phyloP scores from a whole-genome alignment of 345 rosid species.

The Salix dunnii region DNA sequence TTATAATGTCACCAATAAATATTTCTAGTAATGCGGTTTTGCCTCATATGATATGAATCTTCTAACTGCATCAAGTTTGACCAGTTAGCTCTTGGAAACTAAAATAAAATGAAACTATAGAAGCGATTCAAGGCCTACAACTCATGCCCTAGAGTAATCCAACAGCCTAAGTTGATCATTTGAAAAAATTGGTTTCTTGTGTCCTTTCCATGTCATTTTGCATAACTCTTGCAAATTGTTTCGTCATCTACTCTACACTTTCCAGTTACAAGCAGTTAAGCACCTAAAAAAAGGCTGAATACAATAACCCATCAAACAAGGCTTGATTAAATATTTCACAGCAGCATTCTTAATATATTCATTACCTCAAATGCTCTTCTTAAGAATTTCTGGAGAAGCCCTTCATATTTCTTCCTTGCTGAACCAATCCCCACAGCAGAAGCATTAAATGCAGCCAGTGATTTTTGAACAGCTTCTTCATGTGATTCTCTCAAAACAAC shows the following conservation, averaged over 20 bases:
- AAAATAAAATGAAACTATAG: not conserved
- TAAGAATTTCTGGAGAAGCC: slow-evolving; percentile 73
- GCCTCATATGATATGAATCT: not conserved
- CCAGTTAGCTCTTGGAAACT: not conserved
- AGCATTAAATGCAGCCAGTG: slow-evolving; percentile 62
- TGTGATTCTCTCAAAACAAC: slow-evolving; percentile 79
- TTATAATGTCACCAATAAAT: not conserved
- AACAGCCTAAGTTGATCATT: not conserved
- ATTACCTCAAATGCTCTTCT: slow-evolving; percentile 81
- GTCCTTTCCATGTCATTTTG: not conserved
- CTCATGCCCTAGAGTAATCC: not conserved
- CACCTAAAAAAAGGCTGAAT: not conserved
- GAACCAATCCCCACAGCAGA: slow-evolving; percentile 83
- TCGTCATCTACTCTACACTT: not conserved
- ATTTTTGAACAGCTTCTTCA: slow-evolving; percentile 76
- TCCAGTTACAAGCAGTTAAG: not conserved
- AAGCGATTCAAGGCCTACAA: not conserved
- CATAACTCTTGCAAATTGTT: not conserved
- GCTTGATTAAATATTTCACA: not conserved
- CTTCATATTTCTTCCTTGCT: slow-evolving; percentile 79
- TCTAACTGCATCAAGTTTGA: not conserved
- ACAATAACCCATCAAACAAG: not conserved
- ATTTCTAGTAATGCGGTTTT: not conserved
- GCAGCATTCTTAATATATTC: not conserved
- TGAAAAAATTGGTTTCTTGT: not conserved